Evolutionary conservation across 148 eudicot species (phyloP).

Genomic region (Linanthus parryae): DNA sequence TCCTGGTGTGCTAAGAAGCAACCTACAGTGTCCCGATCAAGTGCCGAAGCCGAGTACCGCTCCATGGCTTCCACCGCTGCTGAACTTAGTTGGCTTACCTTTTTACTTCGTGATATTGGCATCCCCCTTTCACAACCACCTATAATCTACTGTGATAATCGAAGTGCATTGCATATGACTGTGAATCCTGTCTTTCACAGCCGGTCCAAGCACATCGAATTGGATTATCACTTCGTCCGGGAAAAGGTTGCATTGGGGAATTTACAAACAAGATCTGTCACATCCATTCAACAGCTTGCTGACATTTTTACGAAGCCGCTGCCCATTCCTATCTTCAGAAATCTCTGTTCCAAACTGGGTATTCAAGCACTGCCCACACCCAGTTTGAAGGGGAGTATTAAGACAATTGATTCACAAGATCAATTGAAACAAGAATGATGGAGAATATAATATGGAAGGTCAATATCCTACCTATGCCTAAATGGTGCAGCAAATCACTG

Average conservation of each 20-base stretch:
- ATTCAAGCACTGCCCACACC: no score
- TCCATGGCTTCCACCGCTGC: background rate
- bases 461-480: no score
- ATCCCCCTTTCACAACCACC: background rate
- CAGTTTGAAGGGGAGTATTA: no score
- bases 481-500: no score
- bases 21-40: background rate
- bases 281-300: no score
- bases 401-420: no score
- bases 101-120: background rate
- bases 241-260: background rate
- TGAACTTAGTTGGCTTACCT: background rate
- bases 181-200: background rate
- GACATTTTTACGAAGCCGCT: no score
- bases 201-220: background rate
- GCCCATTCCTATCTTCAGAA: no score
- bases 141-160: background rate
- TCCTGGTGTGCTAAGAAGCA: background rate
- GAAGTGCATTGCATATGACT: background rate
- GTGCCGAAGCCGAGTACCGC: conserved; percentile 1
- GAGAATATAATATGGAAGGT: no score
- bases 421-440: no score
- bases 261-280: no score
- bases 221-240: background rate
- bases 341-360: no score